Evolutionary conservation across 805 yeast genomes (phyloP), one percentile per base, ranked within the genome.

Genomic region (Tetrapisispora iriomotensis): DNA sequence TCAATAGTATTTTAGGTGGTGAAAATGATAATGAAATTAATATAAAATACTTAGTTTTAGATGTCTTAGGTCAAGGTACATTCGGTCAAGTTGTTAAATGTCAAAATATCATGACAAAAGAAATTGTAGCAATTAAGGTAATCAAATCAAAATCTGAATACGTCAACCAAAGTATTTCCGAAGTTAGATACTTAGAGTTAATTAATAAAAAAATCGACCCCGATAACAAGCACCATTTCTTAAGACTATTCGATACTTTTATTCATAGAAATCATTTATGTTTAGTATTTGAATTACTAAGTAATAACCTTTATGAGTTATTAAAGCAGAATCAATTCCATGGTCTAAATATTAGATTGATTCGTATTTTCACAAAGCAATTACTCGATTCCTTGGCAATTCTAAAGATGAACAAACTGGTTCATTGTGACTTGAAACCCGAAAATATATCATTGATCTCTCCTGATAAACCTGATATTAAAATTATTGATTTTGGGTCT

Each of bases 61-160:
- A 90, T 60, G 70, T 92, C 13, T 63, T 92, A 30, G 99, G 99
- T 0, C 90, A 88, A 47, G 99, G 99, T 6, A 88, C 98, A 1
- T 92, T 92, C 69, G 98, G 98, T 8, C 99, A 92, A 63, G 99
- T 92, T 36, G 97, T 88, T 21, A 92, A 92, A 63, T 90, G 97
- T 63, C 66, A 63, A 45, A 74, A 74, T 54, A 65, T 82, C 54
- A 58, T 72, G 29, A 83, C 87, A 34, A 92, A 86, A 55, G 90
- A 85, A 45, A 75, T 90, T 17, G 84, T 88, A 20, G 98, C 98
- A 1, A 94, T 92, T 27, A 92, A 92, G 62, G 94, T 92, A 32
- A 84, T 92, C 42, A 92, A 90, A 58, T 82, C 95, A 26, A 82
- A 82, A 55, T 85, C 95, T 5, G 95, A 94, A 8, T 88, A 82